Evolutionary conservation across 495 filamentous ascomycete genomes (phyloP), one percentile per base, ranked within the genome.

Genomic region (Bacidia rubella): DNA sequence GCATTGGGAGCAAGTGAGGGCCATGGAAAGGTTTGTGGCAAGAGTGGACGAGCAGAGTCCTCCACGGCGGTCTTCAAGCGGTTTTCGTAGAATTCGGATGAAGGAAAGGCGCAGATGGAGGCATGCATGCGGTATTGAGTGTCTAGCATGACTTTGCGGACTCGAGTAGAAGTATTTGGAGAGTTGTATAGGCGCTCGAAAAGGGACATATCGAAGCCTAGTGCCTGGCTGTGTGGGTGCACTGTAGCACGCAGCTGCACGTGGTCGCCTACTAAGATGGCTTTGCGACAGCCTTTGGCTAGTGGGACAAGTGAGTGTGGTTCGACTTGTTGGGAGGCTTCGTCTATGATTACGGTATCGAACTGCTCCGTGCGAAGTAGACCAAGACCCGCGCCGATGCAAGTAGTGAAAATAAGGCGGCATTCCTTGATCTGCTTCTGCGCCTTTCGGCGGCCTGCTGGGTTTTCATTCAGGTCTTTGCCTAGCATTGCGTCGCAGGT

Each of bases 41-140:
- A 55, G 47, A 44, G 41, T 9, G 41, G 41, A 17, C 41, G 41
- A 7, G 7, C 46, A 11, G 38, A 23, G 12, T 58, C 58, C 11
- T 22, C 11, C 11, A 72, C 61, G 0, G 67, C 71, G 1, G 74
- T 74, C 15, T 54, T 56, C 5, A 77, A 64, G 22, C 60, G 65
- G 12, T 64, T 61, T 1, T 67, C 57, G 49, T 77, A 77, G 55
- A 77, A 77, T 54, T 76, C 71, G 0, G 49, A 38, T 1, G 74
- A 75, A 53, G 61, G 67, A 52, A 74, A 72, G 9, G 39, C 48
- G 53, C 72, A 73, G 38, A 77, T 71, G 2, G 55, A 58, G 1
- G 47, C 51, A 50, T 76, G 72, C 72, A 77, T 77, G n/a, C 74
- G 68, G 56, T 76, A 75, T 47, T 77, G 74, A 2, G 67, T 74